Conservation (phyloP, 1,139 yeast genomes). For the Diutina catenulata region DNA sequence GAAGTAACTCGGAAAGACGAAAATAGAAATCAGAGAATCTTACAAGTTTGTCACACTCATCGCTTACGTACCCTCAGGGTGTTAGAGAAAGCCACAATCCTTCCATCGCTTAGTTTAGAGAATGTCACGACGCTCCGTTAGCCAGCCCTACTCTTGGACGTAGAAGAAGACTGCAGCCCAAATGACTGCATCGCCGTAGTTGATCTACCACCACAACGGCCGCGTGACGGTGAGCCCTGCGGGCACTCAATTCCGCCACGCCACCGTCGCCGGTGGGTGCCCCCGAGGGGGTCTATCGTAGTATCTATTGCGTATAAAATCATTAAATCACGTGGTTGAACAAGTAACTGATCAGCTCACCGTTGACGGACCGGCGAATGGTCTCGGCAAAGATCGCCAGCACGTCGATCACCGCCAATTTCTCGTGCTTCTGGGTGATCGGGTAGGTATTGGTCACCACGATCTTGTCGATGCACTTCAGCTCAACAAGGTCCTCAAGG, state of each 20-base stretch:
- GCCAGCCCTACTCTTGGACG: background rate
- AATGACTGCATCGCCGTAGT: slow-evolving; percentile 4
- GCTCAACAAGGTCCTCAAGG: slow-evolving; percentile 63
- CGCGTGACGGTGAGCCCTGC: background rate
- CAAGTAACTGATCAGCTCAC: slow-evolving; percentile 86
- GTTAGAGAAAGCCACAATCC: no score
- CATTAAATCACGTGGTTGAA: slow-evolving; percentile 35
- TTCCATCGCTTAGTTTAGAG: no score
- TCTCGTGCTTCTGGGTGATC: slow-evolving; percentile 52
- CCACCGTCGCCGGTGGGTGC: background rate
- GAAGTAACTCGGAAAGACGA: no score
- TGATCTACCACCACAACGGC: background rate
- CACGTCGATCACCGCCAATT: slow-evolving; percentile 76
- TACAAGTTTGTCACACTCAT: no score
- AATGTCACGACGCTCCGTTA: slow-evolving; percentile 6
- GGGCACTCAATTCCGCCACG: background rate
- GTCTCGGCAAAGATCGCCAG: slow-evolving; percentile 96
- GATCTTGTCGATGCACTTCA: slow-evolving; percentile 74
- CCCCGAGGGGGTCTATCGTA: slow-evolving; percentile 2
- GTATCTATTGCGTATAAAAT: slow-evolving; percentile 3
- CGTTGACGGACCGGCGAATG: slow-evolving; percentile 95
- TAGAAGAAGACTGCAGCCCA: slow-evolving; percentile 4
- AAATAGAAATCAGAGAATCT: no score
- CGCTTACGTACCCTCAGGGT: no score
- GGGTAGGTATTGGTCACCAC: slow-evolving; percentile 97